These are phyloP conservation scores for Penicillium capsulatum DNA, from an alignment of 2,329 filamentous ascomycete genomes.

Conservation along the genomic window DNA sequence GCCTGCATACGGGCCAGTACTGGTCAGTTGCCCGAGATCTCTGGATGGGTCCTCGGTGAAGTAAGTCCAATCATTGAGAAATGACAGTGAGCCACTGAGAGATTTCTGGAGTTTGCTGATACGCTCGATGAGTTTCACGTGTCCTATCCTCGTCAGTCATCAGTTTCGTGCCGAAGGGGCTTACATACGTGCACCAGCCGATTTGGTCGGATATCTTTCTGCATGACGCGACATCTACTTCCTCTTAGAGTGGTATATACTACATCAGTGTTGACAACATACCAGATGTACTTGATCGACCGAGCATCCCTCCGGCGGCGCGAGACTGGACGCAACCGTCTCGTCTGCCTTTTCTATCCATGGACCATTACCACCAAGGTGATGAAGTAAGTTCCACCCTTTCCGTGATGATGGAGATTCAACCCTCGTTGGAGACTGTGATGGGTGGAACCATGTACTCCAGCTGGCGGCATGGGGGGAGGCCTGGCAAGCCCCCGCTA, in stretches of 20 bases:
- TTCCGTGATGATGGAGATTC: not conserved
- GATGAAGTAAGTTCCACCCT: constrained; percentile 50
- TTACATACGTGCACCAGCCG: constrained; percentile 48
- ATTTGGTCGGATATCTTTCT: constrained; percentile 54
- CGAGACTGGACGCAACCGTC: constrained; percentile 36
- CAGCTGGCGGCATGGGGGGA: constrained; percentile 17
- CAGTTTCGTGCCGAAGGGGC: not conserved
- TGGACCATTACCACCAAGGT: constrained; percentile 54
- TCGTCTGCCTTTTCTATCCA: constrained; percentile 51
- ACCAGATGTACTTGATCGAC: constrained; percentile 60
- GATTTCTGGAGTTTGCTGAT: constrained; percentile 41
- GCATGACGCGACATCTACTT: constrained; percentile 54
- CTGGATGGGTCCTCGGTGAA: constrained; percentile 46
- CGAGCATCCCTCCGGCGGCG: constrained; percentile 46
- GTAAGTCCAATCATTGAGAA: constrained; percentile 54
- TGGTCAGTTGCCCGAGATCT: constrained; percentile 53
- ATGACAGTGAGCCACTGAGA: constrained; percentile 50
- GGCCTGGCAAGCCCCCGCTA: not conserved
- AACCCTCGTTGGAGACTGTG: not conserved
- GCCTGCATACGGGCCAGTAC: constrained; percentile 54
- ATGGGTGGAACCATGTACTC: constrained; percentile 20
- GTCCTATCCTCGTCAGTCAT: constrained; percentile 27
- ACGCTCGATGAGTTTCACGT: constrained; percentile 48
- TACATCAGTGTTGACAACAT: constrained; percentile 9
- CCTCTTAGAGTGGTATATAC: not conserved